Base-by-base conservation (phyloP, 805 yeast species). In the Saccharomycopsis selenospora region DNA sequence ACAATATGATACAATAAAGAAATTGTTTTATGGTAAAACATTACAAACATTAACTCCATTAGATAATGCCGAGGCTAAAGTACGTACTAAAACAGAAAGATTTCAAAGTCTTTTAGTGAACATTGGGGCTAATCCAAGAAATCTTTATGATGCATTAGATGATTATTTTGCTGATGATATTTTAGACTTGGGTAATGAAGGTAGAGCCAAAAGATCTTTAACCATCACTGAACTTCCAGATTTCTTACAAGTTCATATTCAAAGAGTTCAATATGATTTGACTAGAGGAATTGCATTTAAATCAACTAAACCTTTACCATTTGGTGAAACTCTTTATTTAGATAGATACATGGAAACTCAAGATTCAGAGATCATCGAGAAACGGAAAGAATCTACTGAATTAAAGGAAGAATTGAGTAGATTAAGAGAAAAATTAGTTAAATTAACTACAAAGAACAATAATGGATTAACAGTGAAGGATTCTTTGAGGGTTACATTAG, bases 71-170 rank as follows among this genome's bases (percentile, higher is more conserved):
- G 57, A 58, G n/a, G 51, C 53, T 7, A 25, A 57, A 50, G 61
- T 71, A 30, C 67, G 86, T 47, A 65, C 72, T 2, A 80, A 77
- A 59, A 68, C 72, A 28, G 97, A 91, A 61, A 66, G 95, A 46
- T 91, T 87, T 58, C 74, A 84, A 47, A 85, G 89, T 53, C 67
- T 93, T 55, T 75, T 90, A 55, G 89, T 91, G 13, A 90, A 88
- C 57, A 83, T 91, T 29, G 84, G 90, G 38, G 91, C 84, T 54
- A 91, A 87, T 49, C 96, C 98, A 2, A 80, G 82, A 57, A 85
- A 85, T 61, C 76, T 91, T 13, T 91, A 93, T 61, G 96, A 87
- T 62, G 93, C 97, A 0, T 71, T 93, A 46, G 98, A 93, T 63
- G 76, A 80, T 14, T 85, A 81, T 57, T 90, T 90, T 60, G 73